Conservation (phyloP, 352 stramenopile species). For the Phytophthora sansomeana region DNA sequence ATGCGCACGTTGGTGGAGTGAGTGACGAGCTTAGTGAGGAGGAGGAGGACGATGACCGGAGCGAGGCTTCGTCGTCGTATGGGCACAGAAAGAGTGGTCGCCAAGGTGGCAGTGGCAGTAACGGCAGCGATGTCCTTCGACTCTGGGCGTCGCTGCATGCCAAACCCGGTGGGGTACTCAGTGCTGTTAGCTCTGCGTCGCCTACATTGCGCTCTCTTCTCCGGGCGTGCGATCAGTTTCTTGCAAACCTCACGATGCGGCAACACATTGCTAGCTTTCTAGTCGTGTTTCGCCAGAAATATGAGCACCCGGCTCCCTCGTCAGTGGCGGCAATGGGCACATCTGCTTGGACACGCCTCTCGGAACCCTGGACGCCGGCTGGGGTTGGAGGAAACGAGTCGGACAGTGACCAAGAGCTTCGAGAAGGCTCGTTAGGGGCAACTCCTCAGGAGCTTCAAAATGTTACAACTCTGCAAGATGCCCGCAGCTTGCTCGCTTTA, state of each 20-base stretch:
- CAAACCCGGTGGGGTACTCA: constrained; percentile 45
- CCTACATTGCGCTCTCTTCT: constrained; percentile 45
- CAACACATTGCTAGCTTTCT: constrained; percentile 55
- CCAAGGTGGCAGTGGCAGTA: constrained; percentile 17
- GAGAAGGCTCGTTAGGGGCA: constrained; percentile 33
- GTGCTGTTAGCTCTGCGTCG: constrained; percentile 40
- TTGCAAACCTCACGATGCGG: constrained; percentile 50
- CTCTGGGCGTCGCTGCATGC: constrained; percentile 49
- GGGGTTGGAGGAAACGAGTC: constrained; percentile 22
- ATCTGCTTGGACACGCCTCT: constrained; percentile 43
- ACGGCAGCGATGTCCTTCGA: constrained; percentile 32
- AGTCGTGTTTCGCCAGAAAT: constrained; percentile 64
- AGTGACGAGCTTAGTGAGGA: constrained; percentile 41
- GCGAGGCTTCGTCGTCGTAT: constrained; percentile 36
- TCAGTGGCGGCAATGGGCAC: constrained; percentile 16
- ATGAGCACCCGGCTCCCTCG: constrained; percentile 31
- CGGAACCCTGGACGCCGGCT: constrained; percentile 34
- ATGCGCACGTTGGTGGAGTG: constrained; percentile 36
- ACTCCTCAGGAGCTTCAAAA: constrained; percentile 40
- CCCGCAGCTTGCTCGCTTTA: constrained; percentile 60
- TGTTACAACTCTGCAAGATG: constrained; percentile 54
- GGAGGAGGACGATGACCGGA: constrained; percentile 43
- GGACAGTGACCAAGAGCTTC: constrained; percentile 40
- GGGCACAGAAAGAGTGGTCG: constrained; percentile 24
- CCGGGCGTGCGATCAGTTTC: constrained; percentile 53